These are phyloP conservation scores for Corylus americana DNA, from an alignment of 306 rosid genomes.

Conservation along the genomic window DNA sequence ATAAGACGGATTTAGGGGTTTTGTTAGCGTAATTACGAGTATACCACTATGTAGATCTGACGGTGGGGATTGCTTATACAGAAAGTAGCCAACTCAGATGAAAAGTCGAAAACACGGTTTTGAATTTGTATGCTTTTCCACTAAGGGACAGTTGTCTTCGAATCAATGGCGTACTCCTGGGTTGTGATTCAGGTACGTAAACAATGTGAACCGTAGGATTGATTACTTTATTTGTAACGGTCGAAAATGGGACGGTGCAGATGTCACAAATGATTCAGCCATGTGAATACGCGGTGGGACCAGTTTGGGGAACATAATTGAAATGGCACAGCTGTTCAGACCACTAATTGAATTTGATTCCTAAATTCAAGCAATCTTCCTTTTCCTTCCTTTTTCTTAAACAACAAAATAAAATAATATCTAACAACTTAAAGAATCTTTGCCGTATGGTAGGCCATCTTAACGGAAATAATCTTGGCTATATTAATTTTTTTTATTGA, in stretches of 20 bases:
- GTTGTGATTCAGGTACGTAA: not conserved
- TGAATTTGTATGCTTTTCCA: not conserved
- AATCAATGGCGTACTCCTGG: not conserved
- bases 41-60: not conserved
- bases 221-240: constrained; percentile 3
- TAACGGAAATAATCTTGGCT: no score
- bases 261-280: not conserved
- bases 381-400: no score
- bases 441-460: no score
- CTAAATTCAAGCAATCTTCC: no score
- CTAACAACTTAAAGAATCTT: no score
- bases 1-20: not conserved
- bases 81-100: not conserved
- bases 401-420: no score
- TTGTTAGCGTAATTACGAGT: not conserved
- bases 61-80: not conserved
- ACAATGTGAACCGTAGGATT: constrained; percentile 4
- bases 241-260: constrained; percentile 1
- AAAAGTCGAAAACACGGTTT: not conserved
- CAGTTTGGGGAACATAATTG: not conserved
- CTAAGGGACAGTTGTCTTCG: not conserved
- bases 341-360: not conserved
- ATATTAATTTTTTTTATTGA: no score
- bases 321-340: not conserved
- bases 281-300: not conserved